phyloP scores from a whole-genome alignment of 2,329 filamentous ascomycete species.

The Fusarium sp. region DNA sequence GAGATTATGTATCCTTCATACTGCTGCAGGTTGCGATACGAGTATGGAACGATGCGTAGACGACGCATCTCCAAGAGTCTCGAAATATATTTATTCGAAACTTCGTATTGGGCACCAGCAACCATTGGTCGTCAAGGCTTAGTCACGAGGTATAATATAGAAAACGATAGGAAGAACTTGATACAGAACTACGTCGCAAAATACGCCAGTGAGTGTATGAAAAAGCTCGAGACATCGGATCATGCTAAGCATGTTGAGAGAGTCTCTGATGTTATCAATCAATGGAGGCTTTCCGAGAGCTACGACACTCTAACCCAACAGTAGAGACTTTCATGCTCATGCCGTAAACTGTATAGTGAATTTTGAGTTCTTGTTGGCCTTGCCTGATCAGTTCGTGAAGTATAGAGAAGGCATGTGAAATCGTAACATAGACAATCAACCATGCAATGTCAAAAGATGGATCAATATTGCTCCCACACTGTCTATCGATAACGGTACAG shows the following conservation, averaged over 20 bases:
- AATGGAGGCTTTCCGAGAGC: too few relatives aligned
- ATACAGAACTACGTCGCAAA: background rate
- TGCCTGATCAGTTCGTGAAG: background rate
- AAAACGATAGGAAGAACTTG: background rate
- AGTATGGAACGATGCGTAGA: background rate
- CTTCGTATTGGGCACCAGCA: background rate
- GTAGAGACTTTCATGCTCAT: background rate
- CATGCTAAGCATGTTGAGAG: background rate
- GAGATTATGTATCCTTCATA: background rate
- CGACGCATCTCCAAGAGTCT: constrained; percentile 4
- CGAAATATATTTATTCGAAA: constrained; percentile 1
- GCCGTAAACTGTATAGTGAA: background rate
- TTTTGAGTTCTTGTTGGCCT: background rate
- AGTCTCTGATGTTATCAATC: background rate
- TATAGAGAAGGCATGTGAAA: background rate
- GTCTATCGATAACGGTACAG: background rate
- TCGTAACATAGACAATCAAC: too few relatives aligned
- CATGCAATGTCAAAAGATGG: background rate
- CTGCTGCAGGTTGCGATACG: background rate
- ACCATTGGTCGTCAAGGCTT: background rate
- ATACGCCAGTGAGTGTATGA: background rate
- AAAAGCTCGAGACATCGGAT: background rate
- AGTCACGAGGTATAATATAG: background rate
- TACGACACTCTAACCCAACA: too few relatives aligned
- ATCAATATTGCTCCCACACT: background rate